A percentile compares a stretch with the other conserved stretches of the same genome.
Conservation (phyloP, 345 rosid species). For the Angophora floribunda region DNA sequence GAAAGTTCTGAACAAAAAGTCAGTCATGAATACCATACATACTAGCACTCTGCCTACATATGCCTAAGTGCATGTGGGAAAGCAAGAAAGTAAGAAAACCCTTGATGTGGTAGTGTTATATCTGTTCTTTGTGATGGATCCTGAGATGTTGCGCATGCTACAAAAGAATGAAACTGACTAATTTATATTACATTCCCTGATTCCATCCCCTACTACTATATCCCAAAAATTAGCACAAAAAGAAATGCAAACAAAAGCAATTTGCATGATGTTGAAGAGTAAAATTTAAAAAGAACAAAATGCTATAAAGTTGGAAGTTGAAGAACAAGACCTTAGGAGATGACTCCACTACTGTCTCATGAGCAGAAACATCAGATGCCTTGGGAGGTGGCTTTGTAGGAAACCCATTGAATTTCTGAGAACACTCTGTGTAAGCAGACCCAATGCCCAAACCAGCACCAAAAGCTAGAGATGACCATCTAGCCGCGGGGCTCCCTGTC, state of each 20-base stretch:
- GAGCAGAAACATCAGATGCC: conserved; percentile 19
- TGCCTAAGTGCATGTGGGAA: neutral
- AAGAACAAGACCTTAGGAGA: neutral
- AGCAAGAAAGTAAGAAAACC: neutral
- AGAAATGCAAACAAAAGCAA: neutral
- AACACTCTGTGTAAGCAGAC: conserved; percentile 76
- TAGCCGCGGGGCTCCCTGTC: conserved; percentile 75
- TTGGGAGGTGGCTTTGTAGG: conserved; percentile 35
- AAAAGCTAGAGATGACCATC: conserved; percentile 87
- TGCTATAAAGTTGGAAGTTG: neutral
- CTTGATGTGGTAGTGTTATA: neutral
- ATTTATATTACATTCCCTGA: neutral
- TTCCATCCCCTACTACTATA: neutral
- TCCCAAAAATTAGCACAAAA: neutral
- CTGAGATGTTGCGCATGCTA: neutral
- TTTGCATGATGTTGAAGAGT: neutral
- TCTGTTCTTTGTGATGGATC: neutral
- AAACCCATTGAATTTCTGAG: conserved; percentile 49
- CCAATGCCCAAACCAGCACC: conserved; percentile 96
- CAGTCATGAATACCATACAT: neutral
- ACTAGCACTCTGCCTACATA: neutral
- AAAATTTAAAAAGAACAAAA: neutral
- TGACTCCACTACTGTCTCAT: conserved; percentile 33
- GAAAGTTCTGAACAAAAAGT: neutral
- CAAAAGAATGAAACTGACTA: neutral